Conservation (phyloP, 2,329 filamentous ascomycete genomes). For the Aspergillus ruber region DNA sequence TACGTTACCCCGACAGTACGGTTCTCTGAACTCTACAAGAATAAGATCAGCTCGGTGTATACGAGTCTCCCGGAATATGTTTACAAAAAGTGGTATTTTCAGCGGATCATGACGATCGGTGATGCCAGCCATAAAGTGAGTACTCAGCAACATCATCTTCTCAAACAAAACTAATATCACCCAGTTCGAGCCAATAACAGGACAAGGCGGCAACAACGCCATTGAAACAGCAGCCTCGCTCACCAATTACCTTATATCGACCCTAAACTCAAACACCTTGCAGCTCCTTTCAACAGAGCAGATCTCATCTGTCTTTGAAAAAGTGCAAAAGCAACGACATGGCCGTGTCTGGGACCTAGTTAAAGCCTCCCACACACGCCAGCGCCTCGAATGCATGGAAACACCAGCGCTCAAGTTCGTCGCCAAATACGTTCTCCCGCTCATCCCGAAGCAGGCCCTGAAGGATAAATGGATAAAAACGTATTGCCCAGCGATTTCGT, state of each 20-base stretch:
- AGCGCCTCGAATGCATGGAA: conserved; percentile 12
- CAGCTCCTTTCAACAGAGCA: conserved; percentile 3
- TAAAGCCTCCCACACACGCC: conserved; percentile 8
- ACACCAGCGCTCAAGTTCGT: conserved; percentile 9
- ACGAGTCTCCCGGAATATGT: conserved; percentile 14
- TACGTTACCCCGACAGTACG: conserved; percentile 12
- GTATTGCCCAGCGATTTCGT: conserved; percentile 5
- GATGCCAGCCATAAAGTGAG: conserved; percentile 13
- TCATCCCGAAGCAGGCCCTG: neutral
- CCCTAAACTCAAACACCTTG: neutral
- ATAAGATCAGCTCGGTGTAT: conserved; percentile 8
- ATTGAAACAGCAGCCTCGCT: conserved; percentile 15
- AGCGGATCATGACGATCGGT: conserved; percentile 11
- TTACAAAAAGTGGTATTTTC: conserved; percentile 12
- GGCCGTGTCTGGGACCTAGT: conserved; percentile 6
- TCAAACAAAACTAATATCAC: neutral
- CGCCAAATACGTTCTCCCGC: conserved; percentile 6
- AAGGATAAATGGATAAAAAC: conserved; percentile 1
- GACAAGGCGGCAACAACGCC: conserved; percentile 15
- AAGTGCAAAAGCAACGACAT: conserved; percentile 9
- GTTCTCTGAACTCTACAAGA: conserved; percentile 17
- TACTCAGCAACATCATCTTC: neutral
- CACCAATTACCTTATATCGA: conserved; percentile 8
- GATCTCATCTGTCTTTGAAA: conserved; percentile 4
- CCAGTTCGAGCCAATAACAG: conserved; percentile 12